phyloP scores from a whole-genome alignment of 2,329 filamentous ascomycete genomes.

The Colletotrichum australisinense region DNA sequence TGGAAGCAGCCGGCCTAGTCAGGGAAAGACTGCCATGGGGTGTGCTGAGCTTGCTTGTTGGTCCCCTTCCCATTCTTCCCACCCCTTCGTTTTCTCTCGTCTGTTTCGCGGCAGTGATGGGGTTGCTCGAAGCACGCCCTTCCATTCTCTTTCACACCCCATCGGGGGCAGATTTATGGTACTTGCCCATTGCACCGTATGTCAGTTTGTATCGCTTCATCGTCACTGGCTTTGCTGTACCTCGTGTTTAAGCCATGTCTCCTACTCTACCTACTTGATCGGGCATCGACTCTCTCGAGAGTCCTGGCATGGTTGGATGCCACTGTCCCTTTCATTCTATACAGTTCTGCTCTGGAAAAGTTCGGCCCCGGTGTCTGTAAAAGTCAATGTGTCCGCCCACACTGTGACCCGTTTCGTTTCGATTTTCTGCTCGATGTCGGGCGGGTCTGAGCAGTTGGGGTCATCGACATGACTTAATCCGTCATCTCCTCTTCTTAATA shows the following conservation, averaged over 20 bases:
- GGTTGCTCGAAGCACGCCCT: constrained; percentile 14
- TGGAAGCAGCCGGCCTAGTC: constrained; percentile 8
- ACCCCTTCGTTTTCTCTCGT: constrained; percentile 20
- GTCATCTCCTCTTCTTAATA: background rate
- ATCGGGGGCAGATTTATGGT: background rate
- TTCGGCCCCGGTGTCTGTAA: background rate
- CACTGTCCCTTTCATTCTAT: background rate
- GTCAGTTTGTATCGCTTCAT: background rate
- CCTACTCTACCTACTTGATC: background rate
- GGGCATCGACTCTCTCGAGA: background rate
- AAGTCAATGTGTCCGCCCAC: constrained; percentile 20
- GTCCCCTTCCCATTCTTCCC: background rate
- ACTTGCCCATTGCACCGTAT: background rate
- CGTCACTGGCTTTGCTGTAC: background rate
- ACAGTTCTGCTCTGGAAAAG: background rate
- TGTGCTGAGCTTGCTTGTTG: constrained; percentile 13
- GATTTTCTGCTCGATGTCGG: constrained; percentile 12
- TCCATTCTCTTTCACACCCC: background rate
- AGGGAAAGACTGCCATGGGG: constrained; percentile 16
- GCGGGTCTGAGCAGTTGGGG: background rate
- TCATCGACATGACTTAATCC: background rate
- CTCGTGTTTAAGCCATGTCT: background rate
- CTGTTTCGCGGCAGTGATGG: constrained; percentile 17
- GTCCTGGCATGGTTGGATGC: background rate
- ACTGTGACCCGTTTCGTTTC: constrained; percentile 32